Conservation (phyloP, 169 alveolate species). For the Plasmodium cynomolgi region DNA sequence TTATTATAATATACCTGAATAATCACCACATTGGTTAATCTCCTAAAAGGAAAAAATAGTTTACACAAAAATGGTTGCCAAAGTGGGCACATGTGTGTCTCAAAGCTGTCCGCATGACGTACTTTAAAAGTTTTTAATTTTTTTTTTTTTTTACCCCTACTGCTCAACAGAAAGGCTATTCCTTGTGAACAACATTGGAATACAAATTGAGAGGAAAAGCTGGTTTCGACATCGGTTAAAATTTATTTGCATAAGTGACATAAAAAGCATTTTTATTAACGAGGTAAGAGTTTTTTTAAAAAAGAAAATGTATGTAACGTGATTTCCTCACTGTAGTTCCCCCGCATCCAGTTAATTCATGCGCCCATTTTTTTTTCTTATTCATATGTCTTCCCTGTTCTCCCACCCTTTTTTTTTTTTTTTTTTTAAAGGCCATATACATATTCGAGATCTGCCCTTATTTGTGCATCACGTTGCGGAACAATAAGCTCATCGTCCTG, state of each 20-base stretch:
- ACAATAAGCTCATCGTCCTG: conserved; percentile 25
- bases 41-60: background rate
- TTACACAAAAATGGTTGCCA: background rate
- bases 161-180: conserved; percentile 46
- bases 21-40: conserved; percentile 33
- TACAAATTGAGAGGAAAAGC: conserved; percentile 50
- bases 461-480: conserved; percentile 31
- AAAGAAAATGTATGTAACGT: background rate
- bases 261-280: conserved; percentile 33
- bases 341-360: background rate
- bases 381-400: background rate
- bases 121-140: background rate
- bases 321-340: background rate
- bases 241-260: conserved; percentile 46
- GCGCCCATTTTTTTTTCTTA: background rate
- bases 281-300: conserved; percentile 7
- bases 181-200: conserved; percentile 41
- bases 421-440: conserved; percentile 47
- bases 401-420: background rate
- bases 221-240: conserved; percentile 16
- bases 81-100: background rate
- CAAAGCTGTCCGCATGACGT: background rate
- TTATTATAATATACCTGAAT: conserved; percentile 35
- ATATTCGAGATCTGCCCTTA: conserved; percentile 67
- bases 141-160: background rate